Evolutionary conservation across 2,329 filamentous ascomycete genomes (phyloP).

Genomic region (Diaporthe capsici): DNA sequence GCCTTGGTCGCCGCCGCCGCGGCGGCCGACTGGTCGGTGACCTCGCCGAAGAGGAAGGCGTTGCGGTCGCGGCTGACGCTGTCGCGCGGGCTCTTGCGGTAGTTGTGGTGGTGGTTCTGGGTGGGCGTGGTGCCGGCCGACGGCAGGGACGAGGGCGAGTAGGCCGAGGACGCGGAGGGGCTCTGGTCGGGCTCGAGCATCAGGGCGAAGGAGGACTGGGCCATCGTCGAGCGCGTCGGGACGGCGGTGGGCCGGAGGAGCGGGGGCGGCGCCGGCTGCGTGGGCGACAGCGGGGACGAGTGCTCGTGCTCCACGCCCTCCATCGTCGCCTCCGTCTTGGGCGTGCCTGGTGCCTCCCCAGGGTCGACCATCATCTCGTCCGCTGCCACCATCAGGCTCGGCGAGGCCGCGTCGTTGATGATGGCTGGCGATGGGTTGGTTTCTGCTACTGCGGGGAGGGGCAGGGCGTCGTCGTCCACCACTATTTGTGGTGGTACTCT

Average conservation of each 20-base stretch:
- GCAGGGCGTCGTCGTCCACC: slow-evolving; percentile 41
- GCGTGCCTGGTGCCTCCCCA: slow-evolving; percentile 29
- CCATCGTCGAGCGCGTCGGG: slow-evolving; percentile 75
- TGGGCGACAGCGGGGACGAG: slow-evolving; percentile 23
- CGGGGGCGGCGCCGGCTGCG: slow-evolving; percentile 44
- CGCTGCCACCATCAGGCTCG: slow-evolving; percentile 37
- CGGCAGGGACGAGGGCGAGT: slow-evolving; percentile 42
- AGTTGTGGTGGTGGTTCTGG: slow-evolving; percentile 43
- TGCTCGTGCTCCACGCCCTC: slow-evolving; percentile 31
- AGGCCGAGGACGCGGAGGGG: slow-evolving; percentile 37
- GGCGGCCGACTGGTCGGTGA: slow-evolving; percentile 51
- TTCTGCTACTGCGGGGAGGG: not conserved
- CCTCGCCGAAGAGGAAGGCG: slow-evolving; percentile 73
- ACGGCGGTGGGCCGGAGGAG: slow-evolving; percentile 58
- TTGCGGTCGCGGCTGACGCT: slow-evolving; percentile 68
- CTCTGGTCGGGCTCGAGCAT: slow-evolving; percentile 71
- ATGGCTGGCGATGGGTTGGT: not conserved
- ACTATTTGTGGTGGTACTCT: slow-evolving; percentile 48
- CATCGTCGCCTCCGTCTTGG: slow-evolving; percentile 31
- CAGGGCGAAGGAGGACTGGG: slow-evolving; percentile 84
- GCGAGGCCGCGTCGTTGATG: slow-evolving; percentile 36
- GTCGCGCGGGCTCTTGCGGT: slow-evolving; percentile 57
- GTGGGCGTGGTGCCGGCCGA: slow-evolving; percentile 24
- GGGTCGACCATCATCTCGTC: slow-evolving; percentile 41
- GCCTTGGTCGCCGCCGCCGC: slow-evolving; percentile 51